Conservation (phyloP, 2,329 filamentous ascomycete species). For the Pyricularia sp. region DNA sequence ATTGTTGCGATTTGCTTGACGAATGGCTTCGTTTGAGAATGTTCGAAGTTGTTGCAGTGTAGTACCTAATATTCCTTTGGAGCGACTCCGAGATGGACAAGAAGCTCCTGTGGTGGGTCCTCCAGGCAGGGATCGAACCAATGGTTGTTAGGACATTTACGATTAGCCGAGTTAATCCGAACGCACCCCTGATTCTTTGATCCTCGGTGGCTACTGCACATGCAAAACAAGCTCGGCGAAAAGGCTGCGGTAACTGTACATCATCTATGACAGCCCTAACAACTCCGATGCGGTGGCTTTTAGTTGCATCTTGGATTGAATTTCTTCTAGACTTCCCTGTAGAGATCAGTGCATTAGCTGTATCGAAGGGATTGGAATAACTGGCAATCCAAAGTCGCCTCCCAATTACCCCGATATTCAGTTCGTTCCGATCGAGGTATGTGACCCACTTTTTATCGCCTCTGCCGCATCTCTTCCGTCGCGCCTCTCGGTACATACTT, state of each 20-base stretch:
- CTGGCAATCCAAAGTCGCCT: not conserved
- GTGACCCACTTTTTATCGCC: slow-evolving; percentile 22
- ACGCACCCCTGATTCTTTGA: slow-evolving; percentile 1
- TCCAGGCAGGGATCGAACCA: not conserved
- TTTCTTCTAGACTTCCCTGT: not conserved
- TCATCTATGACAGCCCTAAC: not conserved
- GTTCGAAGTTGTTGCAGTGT: not conserved
- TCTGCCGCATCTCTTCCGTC: not conserved
- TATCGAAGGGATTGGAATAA: not conserved
- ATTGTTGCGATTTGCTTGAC: not conserved
- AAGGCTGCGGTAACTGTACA: not conserved
- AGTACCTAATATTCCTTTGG: not conserved
- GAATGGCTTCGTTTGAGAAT: not conserved
- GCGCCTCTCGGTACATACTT: not conserved
- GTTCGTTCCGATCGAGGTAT: not conserved
- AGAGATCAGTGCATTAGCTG: not conserved
- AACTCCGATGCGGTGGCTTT: not conserved
- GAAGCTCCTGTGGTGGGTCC: not conserved
- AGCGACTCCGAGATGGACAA: not conserved
- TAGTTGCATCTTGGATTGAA: not conserved
- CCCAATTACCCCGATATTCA: not conserved
- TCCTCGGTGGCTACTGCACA: slow-evolving; percentile 1
- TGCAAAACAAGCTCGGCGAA: slow-evolving; percentile 22
- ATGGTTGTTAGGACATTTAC: not conserved
- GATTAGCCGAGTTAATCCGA: slow-evolving; percentile 8